Percentiles rank a stretch among this genome's conserved stretches.
These are phyloP conservation scores for Leishmania tropica DNA, from an alignment of 208 protist species.

Conservation along the genomic window DNA sequence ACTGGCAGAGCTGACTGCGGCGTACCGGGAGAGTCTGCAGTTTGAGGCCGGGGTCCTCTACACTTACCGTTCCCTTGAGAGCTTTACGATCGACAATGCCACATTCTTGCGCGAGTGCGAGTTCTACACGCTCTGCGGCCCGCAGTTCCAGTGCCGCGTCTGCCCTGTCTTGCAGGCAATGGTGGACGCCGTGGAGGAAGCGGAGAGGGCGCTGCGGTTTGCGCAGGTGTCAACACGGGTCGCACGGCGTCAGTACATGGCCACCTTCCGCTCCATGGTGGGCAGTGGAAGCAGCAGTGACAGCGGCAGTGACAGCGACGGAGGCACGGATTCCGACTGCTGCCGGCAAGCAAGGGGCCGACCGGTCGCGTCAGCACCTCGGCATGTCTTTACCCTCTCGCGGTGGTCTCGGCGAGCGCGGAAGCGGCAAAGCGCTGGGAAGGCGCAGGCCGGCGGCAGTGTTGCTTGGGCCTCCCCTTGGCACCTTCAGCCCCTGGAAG, in stretches of 20 bases:
- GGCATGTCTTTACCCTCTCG: conserved; percentile 21
- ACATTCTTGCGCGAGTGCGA: conserved; percentile 67
- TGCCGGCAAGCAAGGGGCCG: neutral
- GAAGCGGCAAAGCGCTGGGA: neutral
- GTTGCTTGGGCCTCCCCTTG: conserved; percentile 3
- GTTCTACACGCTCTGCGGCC: conserved; percentile 60
- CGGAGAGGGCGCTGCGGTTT: conserved; percentile 43
- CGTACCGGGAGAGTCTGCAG: conserved; percentile 42
- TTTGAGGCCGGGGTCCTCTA: conserved; percentile 67
- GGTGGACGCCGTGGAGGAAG: conserved; percentile 62
- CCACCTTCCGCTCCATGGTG: conserved; percentile 37
- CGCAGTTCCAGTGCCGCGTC: conserved; percentile 40
- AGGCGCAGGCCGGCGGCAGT: neutral
- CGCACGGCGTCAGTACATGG: conserved; percentile 32
- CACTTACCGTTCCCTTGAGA: conserved; percentile 48
- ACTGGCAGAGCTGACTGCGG: conserved; percentile 34
- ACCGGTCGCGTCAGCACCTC: neutral
- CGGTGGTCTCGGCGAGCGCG: conserved; percentile 6
- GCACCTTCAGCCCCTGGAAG: conserved; percentile 18
- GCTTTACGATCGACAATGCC: conserved; percentile 60
- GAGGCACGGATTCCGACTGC: neutral
- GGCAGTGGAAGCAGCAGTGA: conserved; percentile 8
- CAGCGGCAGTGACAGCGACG: conserved; percentile 17
- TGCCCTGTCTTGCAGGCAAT: conserved; percentile 54
- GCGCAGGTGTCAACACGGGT: conserved; percentile 20